Conservation (phyloP, 768 basidiomycete species). For the Rhodotorula sphaerocarpa region DNA sequence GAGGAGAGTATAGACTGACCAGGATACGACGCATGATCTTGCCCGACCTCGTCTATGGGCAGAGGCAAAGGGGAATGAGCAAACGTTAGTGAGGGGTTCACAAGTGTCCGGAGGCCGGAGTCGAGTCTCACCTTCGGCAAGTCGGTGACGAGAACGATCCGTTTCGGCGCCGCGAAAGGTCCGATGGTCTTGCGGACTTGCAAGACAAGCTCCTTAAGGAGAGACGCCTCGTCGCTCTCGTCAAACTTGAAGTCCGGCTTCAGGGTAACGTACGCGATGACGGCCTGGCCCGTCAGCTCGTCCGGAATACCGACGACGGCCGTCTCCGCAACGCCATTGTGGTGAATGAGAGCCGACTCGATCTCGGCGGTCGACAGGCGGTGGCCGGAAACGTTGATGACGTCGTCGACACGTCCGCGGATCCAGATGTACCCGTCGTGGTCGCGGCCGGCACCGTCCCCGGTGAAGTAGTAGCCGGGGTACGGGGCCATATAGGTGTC, state of each 20-base stretch:
- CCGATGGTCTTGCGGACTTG: constrained; percentile 92
- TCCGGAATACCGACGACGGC: constrained; percentile 76
- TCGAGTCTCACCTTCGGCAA: no score
- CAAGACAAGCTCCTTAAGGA: constrained; percentile 78
- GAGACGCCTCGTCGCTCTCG: constrained; percentile 57
- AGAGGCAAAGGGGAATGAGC: constrained; percentile 52
- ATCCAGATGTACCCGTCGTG: constrained; percentile 96
- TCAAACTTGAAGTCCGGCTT: constrained; percentile 87
- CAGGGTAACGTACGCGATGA: constrained; percentile 86
- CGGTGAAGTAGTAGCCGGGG: constrained; percentile 90
- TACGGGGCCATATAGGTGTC: constrained; percentile 71
- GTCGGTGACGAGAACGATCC: constrained; percentile 47
- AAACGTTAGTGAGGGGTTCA: no score
- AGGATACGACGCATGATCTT: constrained; percentile 97
- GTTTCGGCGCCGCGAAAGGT: constrained; percentile 94
- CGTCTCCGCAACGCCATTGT: constrained; percentile 91
- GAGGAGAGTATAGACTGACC: no score
- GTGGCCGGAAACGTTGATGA: constrained; percentile 95
- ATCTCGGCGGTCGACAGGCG: constrained; percentile 96
- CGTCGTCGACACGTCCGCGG: constrained; percentile 85
- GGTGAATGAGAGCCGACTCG: constrained; percentile 88
- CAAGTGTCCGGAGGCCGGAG: no score
- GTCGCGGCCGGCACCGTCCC: constrained; percentile 90
- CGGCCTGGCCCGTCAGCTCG: constrained; percentile 85
- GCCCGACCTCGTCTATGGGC: constrained; percentile 88